phyloP scores from a whole-genome alignment of 2,329 filamentous ascomycete genomes.

The Beauveria scarabaeidicola region DNA sequence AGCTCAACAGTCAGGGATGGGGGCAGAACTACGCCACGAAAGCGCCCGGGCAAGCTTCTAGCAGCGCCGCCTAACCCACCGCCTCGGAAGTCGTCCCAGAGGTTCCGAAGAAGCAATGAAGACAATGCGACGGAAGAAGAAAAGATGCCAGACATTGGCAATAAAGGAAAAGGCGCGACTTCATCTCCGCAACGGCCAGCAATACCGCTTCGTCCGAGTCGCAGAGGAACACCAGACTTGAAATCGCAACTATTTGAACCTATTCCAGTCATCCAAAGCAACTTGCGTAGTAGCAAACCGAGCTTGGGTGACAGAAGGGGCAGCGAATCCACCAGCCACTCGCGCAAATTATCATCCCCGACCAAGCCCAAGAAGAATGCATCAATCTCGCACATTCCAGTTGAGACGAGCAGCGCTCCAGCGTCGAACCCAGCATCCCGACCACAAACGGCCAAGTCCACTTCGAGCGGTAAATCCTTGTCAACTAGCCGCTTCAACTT shows the following conservation, averaged over 20 bases:
- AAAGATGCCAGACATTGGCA: conserved; percentile 18
- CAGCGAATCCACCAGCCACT: conserved; percentile 28
- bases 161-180: conserved; percentile 20
- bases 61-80: conserved; percentile 51
- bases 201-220: conserved; percentile 45
- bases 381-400: conserved; percentile 24
- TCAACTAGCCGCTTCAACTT: conserved; percentile 64
- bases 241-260: conserved; percentile 45
- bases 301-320: conserved; percentile 37
- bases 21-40: conserved; percentile 34
- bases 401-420: not conserved
- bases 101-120: conserved; percentile 31
- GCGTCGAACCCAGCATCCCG: not conserved
- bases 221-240: conserved; percentile 58
- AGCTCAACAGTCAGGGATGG: conserved; percentile 56
- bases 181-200: conserved; percentile 15
- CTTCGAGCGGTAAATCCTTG: conserved; percentile 48
- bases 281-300: conserved; percentile 39
- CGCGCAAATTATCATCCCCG: conserved; percentile 22
- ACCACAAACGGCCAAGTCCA: conserved; percentile 23
- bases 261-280: conserved; percentile 54
- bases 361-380: conserved; percentile 21
- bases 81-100: conserved; percentile 53
- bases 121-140: conserved; percentile 28
- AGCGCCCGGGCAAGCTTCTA: conserved; percentile 33